phyloP scores from a whole-genome alignment of 139 green algal species.

The Micractinium conductrix region DNA sequence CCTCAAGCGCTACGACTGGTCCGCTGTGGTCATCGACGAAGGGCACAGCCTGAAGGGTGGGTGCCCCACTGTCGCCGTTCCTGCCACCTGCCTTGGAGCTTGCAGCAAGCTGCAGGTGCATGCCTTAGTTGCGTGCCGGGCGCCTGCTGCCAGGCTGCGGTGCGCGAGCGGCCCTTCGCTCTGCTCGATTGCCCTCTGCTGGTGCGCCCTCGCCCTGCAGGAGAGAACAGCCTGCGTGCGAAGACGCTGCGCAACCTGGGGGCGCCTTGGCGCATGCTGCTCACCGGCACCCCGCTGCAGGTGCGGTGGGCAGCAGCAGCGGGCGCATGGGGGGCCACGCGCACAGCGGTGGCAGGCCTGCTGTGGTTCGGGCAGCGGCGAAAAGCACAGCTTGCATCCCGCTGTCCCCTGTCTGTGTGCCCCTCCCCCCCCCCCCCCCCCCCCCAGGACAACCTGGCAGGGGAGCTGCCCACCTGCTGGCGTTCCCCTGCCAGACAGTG shows the following conservation, averaged over 20 bases:
- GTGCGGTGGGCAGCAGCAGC: conserved; percentile 5
- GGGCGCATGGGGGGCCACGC: background rate
- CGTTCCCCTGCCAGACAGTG: background rate
- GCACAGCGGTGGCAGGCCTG: background rate
- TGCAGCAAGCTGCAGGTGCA: too few species aligned
- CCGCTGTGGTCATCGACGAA: conserved; percentile 31
- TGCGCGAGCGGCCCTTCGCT: too few species aligned
- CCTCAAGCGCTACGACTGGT: conserved; percentile 35
- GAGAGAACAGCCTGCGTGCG: conserved; percentile 66
- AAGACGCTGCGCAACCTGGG: conserved; percentile 26
- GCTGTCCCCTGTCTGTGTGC: too few species aligned
- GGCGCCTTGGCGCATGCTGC: conserved; percentile 67
- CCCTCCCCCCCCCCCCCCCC: too few species aligned
- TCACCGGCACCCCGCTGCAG: conserved; percentile 67
- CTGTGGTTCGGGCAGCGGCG: background rate
- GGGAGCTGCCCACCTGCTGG: too few species aligned
- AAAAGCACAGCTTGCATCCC: background rate
- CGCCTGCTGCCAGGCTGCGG: too few species aligned
- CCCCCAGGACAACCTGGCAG: too few species aligned
- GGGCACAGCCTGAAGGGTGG: conserved; percentile 41
- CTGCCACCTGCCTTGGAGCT: too few species aligned
- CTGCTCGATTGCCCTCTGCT: too few species aligned
- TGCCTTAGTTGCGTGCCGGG: too few species aligned
- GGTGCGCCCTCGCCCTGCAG: background rate
- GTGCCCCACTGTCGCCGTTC: too few species aligned